Evolutionary conservation across 31 red algal genomes (phyloP), one percentile per base, ranked within the genome.

Genomic region (Odonthalia washingtoniensis): DNA sequence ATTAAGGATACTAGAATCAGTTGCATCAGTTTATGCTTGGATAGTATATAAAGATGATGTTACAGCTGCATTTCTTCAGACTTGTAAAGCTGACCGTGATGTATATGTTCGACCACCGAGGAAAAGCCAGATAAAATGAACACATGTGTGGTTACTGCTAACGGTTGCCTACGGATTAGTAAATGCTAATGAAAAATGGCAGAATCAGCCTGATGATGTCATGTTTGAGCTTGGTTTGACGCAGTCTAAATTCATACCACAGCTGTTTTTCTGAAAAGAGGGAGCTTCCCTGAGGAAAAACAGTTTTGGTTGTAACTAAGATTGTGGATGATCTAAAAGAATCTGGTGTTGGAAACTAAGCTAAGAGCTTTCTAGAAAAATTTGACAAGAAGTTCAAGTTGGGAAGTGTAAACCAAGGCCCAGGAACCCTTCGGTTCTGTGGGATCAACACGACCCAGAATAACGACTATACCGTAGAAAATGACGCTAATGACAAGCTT

Each of bases 31-130:
- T n/a, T n/a, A n/a, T n/a, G n/a, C n/a, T n/a, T n/a, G n/a, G n/a
- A n/a, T n/a, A n/a, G n/a, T n/a, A n/a, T n/a, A n/a, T n/a, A n/a
- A n/a, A n/a, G n/a, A n/a, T n/a, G n/a, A n/a, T n/a, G n/a, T n/a
- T n/a, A n/a, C n/a, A n/a, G n/a, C n/a, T n/a, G n/a, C n/a, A n/a
- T 82, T 82, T 40, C 61, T 82, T 0, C 53, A 82, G 34, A 82
- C 78, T 66, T 43, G 78, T 37, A 37, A 43, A 36, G 52, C 57
- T 82, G 33, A 61, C 37, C 78, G 21, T 39, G 61, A 82, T 34
- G 78, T 82, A 32, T 28, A 82, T 82, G 57, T 82, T 34, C 78
- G 1, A 24, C 78, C 78, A 1, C 1, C 78, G 34, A 65, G 26
- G 2, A 53, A 65, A 65, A 82, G 61, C 42, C 0, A 52, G 14